A percentile compares a stretch with the other conserved stretches of the same genome.
phyloP scores from a whole-genome alignment of 495 filamentous ascomycete species.

The Mycothermus thermophilus region DNA sequence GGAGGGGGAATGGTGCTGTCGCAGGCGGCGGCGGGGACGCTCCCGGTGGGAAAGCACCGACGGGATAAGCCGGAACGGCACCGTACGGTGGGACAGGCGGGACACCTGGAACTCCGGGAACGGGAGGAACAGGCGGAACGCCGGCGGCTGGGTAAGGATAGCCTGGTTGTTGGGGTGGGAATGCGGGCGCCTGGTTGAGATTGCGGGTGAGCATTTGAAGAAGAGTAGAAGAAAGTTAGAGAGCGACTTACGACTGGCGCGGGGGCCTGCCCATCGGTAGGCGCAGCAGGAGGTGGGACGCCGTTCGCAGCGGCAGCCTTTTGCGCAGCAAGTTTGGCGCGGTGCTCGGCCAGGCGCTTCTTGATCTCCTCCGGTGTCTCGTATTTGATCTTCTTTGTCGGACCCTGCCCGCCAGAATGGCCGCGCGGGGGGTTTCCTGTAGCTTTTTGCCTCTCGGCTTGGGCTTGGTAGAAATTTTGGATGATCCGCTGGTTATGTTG shows the following conservation, averaged over 20 bases:
- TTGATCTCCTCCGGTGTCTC: constrained; percentile 66
- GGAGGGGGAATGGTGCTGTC: constrained; percentile 21
- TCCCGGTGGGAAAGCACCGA: constrained; percentile 19
- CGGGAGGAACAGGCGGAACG: too few species aligned
- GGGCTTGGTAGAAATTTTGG: constrained; percentile 66
- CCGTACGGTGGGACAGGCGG: constrained; percentile 20
- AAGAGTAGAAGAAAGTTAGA: not conserved
- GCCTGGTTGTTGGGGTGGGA: constrained; percentile 28
- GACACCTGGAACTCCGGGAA: constrained; percentile 10
- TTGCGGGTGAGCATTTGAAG: not conserved
- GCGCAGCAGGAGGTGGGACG: constrained; percentile 31
- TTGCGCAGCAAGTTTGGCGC: constrained; percentile 50
- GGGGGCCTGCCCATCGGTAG: constrained; percentile 39
- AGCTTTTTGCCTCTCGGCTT: constrained; percentile 63
- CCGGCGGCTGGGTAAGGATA: constrained; percentile 23
- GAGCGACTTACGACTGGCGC: constrained; percentile 40
- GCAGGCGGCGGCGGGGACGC: constrained; percentile 12
- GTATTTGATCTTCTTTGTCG: constrained; percentile 66
- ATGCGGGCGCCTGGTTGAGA: constrained; percentile 23
- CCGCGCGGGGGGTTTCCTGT: constrained; percentile 74
- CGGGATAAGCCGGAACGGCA: constrained; percentile 21
- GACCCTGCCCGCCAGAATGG: constrained; percentile 32
- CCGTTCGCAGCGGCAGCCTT: constrained; percentile 28
- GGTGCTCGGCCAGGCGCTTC: constrained; percentile 68
- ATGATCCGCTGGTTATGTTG: constrained; percentile 76